Conservation (phyloP, 768 basidiomycete genomes). For the Lactifluus piperatus region DNA sequence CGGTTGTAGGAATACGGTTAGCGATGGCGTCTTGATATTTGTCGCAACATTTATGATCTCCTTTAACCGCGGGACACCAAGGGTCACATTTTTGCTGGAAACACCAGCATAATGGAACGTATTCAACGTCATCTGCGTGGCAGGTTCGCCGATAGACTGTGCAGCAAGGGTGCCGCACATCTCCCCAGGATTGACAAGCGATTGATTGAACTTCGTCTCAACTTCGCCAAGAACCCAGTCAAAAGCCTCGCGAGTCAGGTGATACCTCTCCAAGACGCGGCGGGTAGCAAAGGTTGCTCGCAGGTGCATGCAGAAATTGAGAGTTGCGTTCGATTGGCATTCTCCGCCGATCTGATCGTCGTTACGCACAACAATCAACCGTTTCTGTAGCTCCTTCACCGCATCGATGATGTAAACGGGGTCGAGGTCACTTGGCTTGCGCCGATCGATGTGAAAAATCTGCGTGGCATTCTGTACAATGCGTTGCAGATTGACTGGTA, state of each 20-base stretch:
- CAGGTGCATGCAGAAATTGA: constrained; percentile 90
- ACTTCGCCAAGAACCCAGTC: constrained; percentile 97
- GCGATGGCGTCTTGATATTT: constrained; percentile 96
- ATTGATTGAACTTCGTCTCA: constrained; percentile 92
- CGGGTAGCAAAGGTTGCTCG: constrained; percentile 83
- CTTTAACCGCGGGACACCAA: constrained; percentile 97
- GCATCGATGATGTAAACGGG: constrained; percentile 80
- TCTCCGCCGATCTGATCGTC: constrained; percentile 64
- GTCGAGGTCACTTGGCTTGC: constrained; percentile 88
- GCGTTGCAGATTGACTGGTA: constrained; percentile 92
- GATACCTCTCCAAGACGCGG: constrained; percentile 79
- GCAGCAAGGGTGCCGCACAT: constrained; percentile 99
- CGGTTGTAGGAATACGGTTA: constrained; percentile 82
- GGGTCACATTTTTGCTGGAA: constrained; percentile 98
- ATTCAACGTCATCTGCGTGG: constrained; percentile 99
- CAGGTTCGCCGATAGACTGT: constrained; percentile 98
- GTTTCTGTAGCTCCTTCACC: constrained; percentile 62
- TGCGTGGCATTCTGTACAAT: constrained; percentile 93
- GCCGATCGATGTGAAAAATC: constrained; percentile 93
- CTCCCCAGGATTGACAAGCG: constrained; percentile 88
- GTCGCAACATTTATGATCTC: constrained; percentile 99
- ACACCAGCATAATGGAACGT: constrained; percentile 99
- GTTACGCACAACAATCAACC: constrained; percentile 84
- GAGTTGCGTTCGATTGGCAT: constrained; percentile 81
- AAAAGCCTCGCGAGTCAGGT: constrained; percentile 87